Conservation (phyloP, 768 basidiomycete genomes). For the Fomitopsis pulvina region DNA sequence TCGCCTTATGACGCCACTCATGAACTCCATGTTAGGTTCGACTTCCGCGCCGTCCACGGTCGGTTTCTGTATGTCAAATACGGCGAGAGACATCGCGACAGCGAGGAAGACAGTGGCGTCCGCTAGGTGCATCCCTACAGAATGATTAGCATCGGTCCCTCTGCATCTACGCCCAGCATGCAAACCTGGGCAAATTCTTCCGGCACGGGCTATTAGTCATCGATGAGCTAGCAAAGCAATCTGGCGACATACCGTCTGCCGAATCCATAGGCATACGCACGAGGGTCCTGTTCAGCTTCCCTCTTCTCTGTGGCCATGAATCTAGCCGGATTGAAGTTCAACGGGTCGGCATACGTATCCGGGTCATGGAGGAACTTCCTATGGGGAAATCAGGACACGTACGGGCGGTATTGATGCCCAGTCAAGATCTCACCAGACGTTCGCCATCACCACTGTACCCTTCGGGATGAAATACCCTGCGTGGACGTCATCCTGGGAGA, state of each 20-base stretch:
- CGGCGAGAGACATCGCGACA: conserved; percentile 25
- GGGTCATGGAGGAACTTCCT: conserved; percentile 25
- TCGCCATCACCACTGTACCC: conserved; percentile 20
- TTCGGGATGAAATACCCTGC: conserved; percentile 23
- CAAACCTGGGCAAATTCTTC: conserved; percentile 16
- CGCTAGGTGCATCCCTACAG: conserved; percentile 24
- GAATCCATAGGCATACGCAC: conserved; percentile 23
- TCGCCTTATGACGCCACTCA: conserved; percentile 21
- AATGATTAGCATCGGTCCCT: conserved; percentile 5
- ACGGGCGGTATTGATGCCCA: background rate
- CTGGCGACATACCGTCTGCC: conserved; percentile 19
- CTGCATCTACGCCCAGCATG: background rate
- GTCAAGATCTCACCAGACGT: conserved; percentile 17
- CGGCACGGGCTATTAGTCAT: background rate
- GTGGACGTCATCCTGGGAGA: conserved; percentile 21
- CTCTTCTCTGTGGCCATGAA: conserved; percentile 18
- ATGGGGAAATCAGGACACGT: background rate
- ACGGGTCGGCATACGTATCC: conserved; percentile 25
- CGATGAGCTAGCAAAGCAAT: background rate
- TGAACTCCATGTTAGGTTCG: conserved; percentile 18
- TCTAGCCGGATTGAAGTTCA: conserved; percentile 28
- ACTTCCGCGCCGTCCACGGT: conserved; percentile 22
- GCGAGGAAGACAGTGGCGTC: conserved; percentile 24
- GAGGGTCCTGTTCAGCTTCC: conserved; percentile 20
- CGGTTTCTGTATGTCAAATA: conserved; percentile 23